Conservation (phyloP, 257 asterid genomes). For the Solanum commersonii region DNA sequence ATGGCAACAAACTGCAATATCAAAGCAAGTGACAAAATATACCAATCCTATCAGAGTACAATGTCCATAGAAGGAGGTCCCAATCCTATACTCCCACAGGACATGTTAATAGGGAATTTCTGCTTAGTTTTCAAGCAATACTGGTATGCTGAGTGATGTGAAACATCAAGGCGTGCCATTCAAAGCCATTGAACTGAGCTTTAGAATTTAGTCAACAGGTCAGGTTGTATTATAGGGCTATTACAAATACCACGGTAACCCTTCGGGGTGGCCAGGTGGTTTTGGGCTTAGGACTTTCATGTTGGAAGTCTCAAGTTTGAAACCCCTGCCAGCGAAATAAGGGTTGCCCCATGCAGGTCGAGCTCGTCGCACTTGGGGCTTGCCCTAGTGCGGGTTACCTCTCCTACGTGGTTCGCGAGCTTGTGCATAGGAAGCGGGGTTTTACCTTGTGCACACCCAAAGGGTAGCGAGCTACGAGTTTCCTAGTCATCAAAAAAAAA, state of each 20-base stretch:
- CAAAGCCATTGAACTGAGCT: background rate
- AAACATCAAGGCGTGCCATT: background rate
- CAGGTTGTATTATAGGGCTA: background rate
- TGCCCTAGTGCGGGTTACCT: too few relatives aligned
- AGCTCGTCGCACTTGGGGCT: too few relatives aligned
- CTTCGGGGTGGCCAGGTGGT: too few relatives aligned
- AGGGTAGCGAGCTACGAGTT: too few relatives aligned
- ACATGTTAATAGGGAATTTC: background rate
- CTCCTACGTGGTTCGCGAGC: too few relatives aligned
- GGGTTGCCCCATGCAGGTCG: too few relatives aligned
- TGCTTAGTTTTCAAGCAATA: background rate
- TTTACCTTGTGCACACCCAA: too few relatives aligned
- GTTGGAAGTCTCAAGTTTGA: too few relatives aligned
- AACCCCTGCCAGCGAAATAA: too few relatives aligned
- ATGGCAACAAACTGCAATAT: background rate
- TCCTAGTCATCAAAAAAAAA: background rate
- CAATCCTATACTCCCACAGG: background rate
- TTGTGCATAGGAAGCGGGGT: too few relatives aligned
- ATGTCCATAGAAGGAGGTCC: background rate
- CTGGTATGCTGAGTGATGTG: background rate
- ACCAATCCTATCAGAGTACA: background rate
- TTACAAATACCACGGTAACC: background rate
- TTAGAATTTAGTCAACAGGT: background rate
- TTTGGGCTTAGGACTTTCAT: too few relatives aligned
- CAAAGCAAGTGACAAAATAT: background rate